phyloP scores from a whole-genome alignment of 768 basidiomycete species.

The Nidula microcarpa region DNA sequence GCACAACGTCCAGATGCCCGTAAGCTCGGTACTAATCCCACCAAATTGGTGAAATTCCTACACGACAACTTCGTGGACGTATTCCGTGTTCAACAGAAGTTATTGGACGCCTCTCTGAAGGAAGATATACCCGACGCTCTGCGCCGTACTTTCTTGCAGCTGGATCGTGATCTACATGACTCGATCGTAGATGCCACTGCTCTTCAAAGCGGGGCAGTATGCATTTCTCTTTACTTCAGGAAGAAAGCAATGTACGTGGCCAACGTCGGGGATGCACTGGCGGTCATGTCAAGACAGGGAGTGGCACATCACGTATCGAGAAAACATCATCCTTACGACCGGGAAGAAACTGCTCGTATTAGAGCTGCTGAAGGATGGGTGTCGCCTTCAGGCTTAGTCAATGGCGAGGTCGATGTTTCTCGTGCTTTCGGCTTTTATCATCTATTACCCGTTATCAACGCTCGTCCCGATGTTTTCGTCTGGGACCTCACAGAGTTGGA shows the following conservation, averaged over 20 bases:
- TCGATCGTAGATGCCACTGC: slow-evolving; percentile 42
- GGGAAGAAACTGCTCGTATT: slow-evolving; percentile 81
- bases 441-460: slow-evolving; percentile 85
- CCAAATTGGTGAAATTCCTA: slow-evolving; percentile 76
- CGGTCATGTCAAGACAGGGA: slow-evolving; percentile 79
- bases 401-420: slow-evolving; percentile 90
- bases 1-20: slow-evolving; percentile 42
- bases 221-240: slow-evolving; percentile 81
- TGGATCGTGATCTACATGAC: slow-evolving; percentile 82
- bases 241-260: slow-evolving; percentile 83
- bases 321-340: slow-evolving; percentile 89
- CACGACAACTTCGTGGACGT: slow-evolving; percentile 73
- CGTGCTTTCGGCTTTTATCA: slow-evolving; percentile 92
- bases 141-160: slow-evolving; percentile 80
- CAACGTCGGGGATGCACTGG: slow-evolving; percentile 85
- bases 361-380: slow-evolving; percentile 93
- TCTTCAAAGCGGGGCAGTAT: slow-evolving; percentile 72
- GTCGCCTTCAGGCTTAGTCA: slow-evolving; percentile 84
- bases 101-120: slow-evolving; percentile 37
- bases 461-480: slow-evolving; percentile 73
- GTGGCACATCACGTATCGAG: slow-evolving; percentile 70
- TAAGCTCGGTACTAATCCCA: slow-evolving; percentile 49
- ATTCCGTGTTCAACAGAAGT: slow-evolving; percentile 57
- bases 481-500: slow-evolving; percentile 78
- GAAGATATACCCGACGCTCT: slow-evolving; percentile 75